Conservation (phyloP, 2,329 filamentous ascomycete genomes). For the Fonsecaea multimorphosa region DNA sequence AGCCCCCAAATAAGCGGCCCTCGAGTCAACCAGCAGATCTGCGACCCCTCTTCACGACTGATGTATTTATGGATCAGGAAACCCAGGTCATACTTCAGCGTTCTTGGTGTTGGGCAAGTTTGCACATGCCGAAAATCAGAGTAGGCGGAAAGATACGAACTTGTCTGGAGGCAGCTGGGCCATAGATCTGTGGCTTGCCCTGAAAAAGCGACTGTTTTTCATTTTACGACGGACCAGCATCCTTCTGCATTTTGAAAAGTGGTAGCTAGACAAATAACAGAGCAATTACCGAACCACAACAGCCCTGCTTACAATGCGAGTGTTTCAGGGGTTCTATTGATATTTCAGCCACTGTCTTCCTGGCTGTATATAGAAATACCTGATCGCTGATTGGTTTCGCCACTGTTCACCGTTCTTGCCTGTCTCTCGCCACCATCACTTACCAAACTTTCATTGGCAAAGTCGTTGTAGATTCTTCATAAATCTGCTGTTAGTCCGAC, state of each 20-base stretch:
- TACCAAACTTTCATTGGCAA: neutral
- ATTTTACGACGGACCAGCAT: constrained; percentile 27
- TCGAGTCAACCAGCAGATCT: constrained; percentile 20
- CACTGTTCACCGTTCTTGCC: neutral
- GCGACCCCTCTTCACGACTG: constrained; percentile 27
- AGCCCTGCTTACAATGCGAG: neutral
- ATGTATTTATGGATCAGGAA: constrained; percentile 30
- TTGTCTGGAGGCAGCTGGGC: constrained; percentile 29
- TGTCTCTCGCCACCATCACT: neutral
- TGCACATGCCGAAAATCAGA: constrained; percentile 29
- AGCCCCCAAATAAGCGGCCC: constrained; percentile 62
- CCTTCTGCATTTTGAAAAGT: constrained; percentile 33
- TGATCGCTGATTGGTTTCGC: constrained; percentile 9
- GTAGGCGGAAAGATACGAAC: constrained; percentile 26
- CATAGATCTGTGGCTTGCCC: constrained; percentile 30
- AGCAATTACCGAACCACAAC: constrained; percentile 25
- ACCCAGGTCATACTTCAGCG: constrained; percentile 24
- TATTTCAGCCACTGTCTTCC: neutral
- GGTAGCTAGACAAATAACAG: constrained; percentile 35
- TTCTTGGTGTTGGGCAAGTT: constrained; percentile 26
- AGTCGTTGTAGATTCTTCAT: neutral
- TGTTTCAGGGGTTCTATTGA: neutral
- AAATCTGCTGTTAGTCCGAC: neutral
- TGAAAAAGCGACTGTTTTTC: constrained; percentile 31
- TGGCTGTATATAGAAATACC: neutral